Evolutionary conservation across 257 asterid species (phyloP).

Genomic region (Solanum pinnatisectum): DNA sequence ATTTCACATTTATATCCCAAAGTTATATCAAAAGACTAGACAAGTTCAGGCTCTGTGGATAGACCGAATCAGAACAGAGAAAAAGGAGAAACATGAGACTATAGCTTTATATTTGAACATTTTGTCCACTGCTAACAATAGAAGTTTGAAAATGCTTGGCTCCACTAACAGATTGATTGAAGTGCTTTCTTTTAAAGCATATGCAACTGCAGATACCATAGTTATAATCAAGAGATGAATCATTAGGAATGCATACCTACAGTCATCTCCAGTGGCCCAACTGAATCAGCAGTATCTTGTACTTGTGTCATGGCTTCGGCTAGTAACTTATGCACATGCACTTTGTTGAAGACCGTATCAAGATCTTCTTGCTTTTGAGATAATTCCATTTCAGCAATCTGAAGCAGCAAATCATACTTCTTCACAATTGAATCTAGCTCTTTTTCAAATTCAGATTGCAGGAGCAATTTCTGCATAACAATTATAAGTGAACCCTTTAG

Average conservation of each 20-base stretch:
- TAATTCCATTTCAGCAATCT: constrained; percentile 9
- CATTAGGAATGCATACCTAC: constrained; percentile 7
- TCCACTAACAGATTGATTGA: neutral
- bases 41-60: neutral
- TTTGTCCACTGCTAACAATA: neutral
- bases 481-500: neutral
- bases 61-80: neutral
- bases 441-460: constrained; percentile 19
- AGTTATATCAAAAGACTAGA: neutral
- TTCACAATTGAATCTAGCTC: constrained; percentile 25
- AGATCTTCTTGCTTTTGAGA: constrained; percentile 1
- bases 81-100: neutral
- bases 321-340: constrained; percentile 14
- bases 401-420: constrained; percentile 20
- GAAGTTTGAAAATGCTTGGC: neutral
- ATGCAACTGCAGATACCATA: neutral
- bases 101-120: neutral
- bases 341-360: constrained; percentile 3
- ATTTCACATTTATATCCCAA: neutral
- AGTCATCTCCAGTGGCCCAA: constrained; percentile 16
- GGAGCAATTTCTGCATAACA: constrained; percentile 28
- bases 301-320: constrained; percentile 29
- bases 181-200: neutral
- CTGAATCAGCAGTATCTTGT: neutral
- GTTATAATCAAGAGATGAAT: neutral